Base-by-base conservation (phyloP, 805 yeast species). In the Torulaspora microellipsoides region DNA sequence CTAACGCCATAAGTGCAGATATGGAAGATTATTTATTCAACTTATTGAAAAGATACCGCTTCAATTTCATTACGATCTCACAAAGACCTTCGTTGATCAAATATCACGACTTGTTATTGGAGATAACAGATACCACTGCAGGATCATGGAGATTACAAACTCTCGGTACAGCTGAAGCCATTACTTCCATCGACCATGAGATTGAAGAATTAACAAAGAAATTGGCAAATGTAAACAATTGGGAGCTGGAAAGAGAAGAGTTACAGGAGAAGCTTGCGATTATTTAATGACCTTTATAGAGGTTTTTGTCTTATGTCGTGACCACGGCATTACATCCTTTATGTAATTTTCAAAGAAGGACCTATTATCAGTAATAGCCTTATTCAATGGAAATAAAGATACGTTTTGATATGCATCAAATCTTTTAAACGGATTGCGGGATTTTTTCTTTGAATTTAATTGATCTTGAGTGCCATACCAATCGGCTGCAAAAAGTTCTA, bases 1-100 rank as follows among this genome's bases (percentile, higher is more conserved):
- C 97, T 3, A 86, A 88, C 60, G 96, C 97, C 1, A 89, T 89
- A 10, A 79, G 88, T 40, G 83, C 83, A 36, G 97, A 89, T 64
- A 86, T 85, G 64, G 97, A 89, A 63, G 96, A 90, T 51, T 78
- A 81, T 46, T 70, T 89, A 40, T 89, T 88, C 65, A 95, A 86
- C 58, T 62, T 82, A 50, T 72, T 89, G 64, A 84, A 80, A 56
- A 70, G 68, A 43, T 80, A 81, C 56, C 75, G 78, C 34, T 83
- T 87, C 62, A 84, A 95, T 1, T 78, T 85, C 51, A 78, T 89
- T 43, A 87, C 96, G 1, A 76, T 89, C 46, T 77, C 87, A 23
- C 96, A 89, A 62, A 76, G 96, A 37, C 91, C 95, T 27, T 72
- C 86, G 34, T 71, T 89, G 60, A 77, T 86, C 67, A 86, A 86